Evolutionary conservation across 2,329 filamentous ascomycete genomes (phyloP).

Genomic region (Torrubiellomyces zombiae): DNA sequence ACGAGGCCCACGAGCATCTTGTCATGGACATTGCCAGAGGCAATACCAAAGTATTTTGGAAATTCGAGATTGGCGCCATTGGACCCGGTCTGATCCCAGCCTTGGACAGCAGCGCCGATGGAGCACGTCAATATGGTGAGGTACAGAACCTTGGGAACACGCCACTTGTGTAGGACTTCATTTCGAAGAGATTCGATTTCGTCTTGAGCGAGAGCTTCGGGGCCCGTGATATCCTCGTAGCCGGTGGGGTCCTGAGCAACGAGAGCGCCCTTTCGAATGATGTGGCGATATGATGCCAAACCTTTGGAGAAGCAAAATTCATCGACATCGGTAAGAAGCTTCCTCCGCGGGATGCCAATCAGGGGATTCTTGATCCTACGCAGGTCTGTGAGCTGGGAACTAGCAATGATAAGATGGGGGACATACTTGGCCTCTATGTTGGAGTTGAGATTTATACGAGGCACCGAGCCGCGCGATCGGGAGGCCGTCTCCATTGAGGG

Average conservation of each 20-base stretch:
- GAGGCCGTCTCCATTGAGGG: constrained; percentile 20
- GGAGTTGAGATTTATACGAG: constrained; percentile 25
- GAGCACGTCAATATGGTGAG: constrained; percentile 53
- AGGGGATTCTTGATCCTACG: constrained; percentile 33
- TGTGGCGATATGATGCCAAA: constrained; percentile 37
- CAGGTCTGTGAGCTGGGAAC: constrained; percentile 12
- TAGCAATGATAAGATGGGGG: neutral
- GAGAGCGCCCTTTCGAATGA: constrained; percentile 54
- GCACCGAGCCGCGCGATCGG: constrained; percentile 13
- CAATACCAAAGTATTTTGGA: constrained; percentile 31
- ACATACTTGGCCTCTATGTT: constrained; percentile 30
- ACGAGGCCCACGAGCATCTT: constrained; percentile 46
- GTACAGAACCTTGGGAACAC: constrained; percentile 43
- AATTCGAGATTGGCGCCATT: constrained; percentile 50
- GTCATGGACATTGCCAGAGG: constrained; percentile 16
- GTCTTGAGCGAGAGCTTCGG: constrained; percentile 38
- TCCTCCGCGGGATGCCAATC: constrained; percentile 31
- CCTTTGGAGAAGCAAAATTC: constrained; percentile 44
- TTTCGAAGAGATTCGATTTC: constrained; percentile 43
- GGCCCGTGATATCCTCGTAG: constrained; percentile 41
- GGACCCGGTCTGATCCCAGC: constrained; percentile 50
- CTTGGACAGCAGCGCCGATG: constrained; percentile 53
- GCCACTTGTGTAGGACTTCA: constrained; percentile 53
- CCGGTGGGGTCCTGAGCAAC: constrained; percentile 52
- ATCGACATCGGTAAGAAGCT: constrained; percentile 38